A percentile compares a stretch with the other conserved stretches of the same genome.
Conservation (phyloP, 305 asterid genomes). For the Fraxinus floribunda region DNA sequence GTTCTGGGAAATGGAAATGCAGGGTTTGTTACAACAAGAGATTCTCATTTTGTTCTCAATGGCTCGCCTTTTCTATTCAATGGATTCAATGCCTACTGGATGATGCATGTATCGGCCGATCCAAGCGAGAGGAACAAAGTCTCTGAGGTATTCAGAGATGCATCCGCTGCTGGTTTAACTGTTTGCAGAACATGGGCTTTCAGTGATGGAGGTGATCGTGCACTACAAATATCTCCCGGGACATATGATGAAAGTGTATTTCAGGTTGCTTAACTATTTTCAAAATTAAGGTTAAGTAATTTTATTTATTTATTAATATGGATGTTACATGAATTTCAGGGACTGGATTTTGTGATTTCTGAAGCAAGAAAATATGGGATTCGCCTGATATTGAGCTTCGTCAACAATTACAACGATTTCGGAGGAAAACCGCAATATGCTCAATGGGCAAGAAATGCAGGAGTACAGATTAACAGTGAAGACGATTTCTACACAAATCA, state of each 20-base stretch:
- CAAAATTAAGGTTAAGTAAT: background rate
- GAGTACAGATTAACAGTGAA: conserved; percentile 35
- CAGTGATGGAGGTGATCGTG: conserved; percentile 44
- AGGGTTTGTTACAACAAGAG: conserved; percentile 28
- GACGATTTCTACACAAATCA: conserved; percentile 77
- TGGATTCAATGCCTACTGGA: conserved; percentile 61
- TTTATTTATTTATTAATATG: background rate
- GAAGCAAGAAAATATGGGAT: conserved; percentile 45
- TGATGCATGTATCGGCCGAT: conserved; percentile 48
- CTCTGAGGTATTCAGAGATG: conserved; percentile 37
- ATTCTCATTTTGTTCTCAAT: conserved; percentile 35
- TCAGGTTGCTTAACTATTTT: conserved; percentile 30
- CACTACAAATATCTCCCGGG: conserved; percentile 55
- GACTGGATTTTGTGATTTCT: conserved; percentile 50
- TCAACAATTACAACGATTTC: conserved; percentile 53
- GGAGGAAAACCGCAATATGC: conserved; percentile 55
- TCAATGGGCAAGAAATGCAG: conserved; percentile 49
- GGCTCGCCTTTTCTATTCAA: conserved; percentile 41
- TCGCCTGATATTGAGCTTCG: conserved; percentile 43
- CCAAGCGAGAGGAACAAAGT: conserved; percentile 42
- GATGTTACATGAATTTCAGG: conserved; percentile 25
- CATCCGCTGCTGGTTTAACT: conserved; percentile 45
- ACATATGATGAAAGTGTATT: conserved; percentile 49
- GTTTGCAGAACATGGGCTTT: conserved; percentile 68
- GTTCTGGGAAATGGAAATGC: conserved; percentile 17